phyloP scores from a whole-genome alignment of 148 eudicot species.

The Pharnaceum exiguum region DNA sequence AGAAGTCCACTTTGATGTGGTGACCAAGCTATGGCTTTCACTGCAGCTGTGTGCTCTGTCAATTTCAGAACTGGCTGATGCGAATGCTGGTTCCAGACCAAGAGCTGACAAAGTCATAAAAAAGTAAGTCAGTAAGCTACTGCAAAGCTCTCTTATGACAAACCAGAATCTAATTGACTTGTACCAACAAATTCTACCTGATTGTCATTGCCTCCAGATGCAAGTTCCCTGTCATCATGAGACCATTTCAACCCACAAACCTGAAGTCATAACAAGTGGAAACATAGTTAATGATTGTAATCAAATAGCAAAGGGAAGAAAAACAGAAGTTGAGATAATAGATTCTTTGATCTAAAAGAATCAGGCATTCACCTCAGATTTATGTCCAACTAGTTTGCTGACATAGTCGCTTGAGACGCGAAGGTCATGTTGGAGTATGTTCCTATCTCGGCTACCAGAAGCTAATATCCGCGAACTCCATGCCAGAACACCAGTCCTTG shows the following conservation, averaged over 20 bases:
- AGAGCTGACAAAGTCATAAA: slow-evolving; percentile 39
- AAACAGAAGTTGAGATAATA: neutral
- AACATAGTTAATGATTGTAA: neutral
- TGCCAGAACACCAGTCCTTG: slow-evolving; percentile 89
- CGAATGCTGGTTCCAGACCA: slow-evolving; percentile 94
- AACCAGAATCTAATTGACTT: neutral
- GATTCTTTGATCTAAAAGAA: neutral
- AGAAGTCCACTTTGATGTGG: slow-evolving; percentile 88
- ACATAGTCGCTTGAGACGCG: slow-evolving; percentile 80
- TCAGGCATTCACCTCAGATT: slow-evolving; percentile 68
- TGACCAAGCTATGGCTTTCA: slow-evolving; percentile 97
- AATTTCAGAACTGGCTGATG: slow-evolving; percentile 66
- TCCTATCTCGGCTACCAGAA: slow-evolving; percentile 94
- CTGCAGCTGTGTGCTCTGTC: slow-evolving; percentile 94
- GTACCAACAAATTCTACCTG: slow-evolving; percentile 44
- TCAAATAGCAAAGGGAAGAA: neutral
- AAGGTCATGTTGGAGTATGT: slow-evolving; percentile 93
- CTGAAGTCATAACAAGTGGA: slow-evolving; percentile 24
- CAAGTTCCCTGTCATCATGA: slow-evolving; percentile 95
- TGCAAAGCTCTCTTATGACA: neutral
- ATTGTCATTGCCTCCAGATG: slow-evolving; percentile 98
- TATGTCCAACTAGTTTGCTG: slow-evolving; percentile 91
- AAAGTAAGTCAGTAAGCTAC: neutral
- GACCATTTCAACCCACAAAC: slow-evolving; percentile 99
- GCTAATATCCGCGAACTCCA: slow-evolving; percentile 92